Conservation (phyloP, 495 filamentous ascomycete species). For the Podospora fimiseda region DNA sequence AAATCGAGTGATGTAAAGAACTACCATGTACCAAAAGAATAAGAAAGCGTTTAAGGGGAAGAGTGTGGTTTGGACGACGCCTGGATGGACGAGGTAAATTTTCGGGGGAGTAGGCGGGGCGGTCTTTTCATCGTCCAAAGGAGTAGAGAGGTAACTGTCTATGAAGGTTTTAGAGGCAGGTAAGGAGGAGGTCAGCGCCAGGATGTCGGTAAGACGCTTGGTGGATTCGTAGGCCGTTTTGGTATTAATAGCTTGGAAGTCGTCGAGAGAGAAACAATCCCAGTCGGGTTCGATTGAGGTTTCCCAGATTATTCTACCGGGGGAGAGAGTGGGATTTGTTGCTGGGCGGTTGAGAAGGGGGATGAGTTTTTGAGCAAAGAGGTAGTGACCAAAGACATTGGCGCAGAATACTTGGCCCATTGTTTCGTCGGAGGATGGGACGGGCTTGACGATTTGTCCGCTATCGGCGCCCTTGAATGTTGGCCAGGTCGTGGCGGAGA, state of each 20-base stretch:
- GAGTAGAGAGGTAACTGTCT: slow-evolving; percentile 29
- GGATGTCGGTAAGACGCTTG: slow-evolving; percentile 78
- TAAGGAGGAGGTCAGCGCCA: slow-evolving; percentile 67
- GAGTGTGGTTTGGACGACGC: slow-evolving; percentile 75
- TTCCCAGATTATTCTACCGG: slow-evolving; percentile 72
- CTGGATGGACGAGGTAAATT: slow-evolving; percentile 78
- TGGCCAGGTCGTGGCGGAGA: slow-evolving; percentile 71
- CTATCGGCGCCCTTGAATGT: slow-evolving; percentile 59
- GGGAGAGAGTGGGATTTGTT: slow-evolving; percentile 22
- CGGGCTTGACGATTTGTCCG: slow-evolving; percentile 48
- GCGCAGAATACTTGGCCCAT: slow-evolving; percentile 80
- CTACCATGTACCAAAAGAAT: slow-evolving; percentile 46
- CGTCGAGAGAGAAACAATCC: slow-evolving; percentile 52
- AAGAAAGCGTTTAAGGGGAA: slow-evolving; percentile 62
- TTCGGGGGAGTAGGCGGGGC: slow-evolving; percentile 35
- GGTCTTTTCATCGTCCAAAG: neutral
- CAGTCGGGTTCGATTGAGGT: slow-evolving; percentile 64
- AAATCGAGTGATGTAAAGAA: slow-evolving; percentile 68
- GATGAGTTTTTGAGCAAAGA: slow-evolving; percentile 73
- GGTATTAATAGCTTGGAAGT: slow-evolving; percentile 68
- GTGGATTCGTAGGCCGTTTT: slow-evolving; percentile 68
- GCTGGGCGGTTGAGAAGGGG: slow-evolving; percentile 57
- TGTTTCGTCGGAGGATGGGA: slow-evolving; percentile 10
- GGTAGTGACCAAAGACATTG: slow-evolving; percentile 93
- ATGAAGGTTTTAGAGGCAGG: slow-evolving; percentile 55